A percentile compares a stretch with the other conserved stretches of the same genome.
phyloP scores from a whole-genome alignment of 352 stramenopile species.

The Phytopythium vexans region DNA sequence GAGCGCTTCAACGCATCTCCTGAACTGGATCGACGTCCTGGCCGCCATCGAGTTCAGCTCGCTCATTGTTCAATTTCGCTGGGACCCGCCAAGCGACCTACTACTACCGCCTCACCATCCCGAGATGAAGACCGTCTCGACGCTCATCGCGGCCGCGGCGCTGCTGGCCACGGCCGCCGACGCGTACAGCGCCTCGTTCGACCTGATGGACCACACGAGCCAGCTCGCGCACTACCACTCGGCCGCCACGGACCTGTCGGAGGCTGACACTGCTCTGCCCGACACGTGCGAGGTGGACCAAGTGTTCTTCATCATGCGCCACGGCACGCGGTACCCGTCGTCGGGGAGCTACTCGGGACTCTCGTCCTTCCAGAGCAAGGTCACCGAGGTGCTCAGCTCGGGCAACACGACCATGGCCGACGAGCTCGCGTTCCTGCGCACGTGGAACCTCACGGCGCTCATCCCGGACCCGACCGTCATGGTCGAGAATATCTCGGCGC shows the following conservation, averaged over 20 bases:
- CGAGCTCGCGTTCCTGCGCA: slow-evolving; percentile 41
- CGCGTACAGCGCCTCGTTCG: slow-evolving; percentile 39
- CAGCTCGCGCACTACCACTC: slow-evolving; percentile 60
- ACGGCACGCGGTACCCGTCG: slow-evolving; percentile 56
- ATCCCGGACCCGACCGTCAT: slow-evolving; percentile 25
- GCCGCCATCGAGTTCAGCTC: no score
- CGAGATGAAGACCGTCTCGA: slow-evolving; percentile 30
- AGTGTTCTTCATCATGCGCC: slow-evolving; percentile 45
- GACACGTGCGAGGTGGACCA: slow-evolving; percentile 43
- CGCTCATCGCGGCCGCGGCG: slow-evolving; percentile 12
- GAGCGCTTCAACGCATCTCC: no score
- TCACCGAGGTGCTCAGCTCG: slow-evolving; percentile 22
- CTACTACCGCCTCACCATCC: neutral
- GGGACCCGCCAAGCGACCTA: no score
- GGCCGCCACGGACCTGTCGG: slow-evolving; percentile 32
- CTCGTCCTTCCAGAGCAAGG: slow-evolving; percentile 24
- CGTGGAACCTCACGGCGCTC: slow-evolving; percentile 38
- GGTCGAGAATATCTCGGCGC: slow-evolving; percentile 56
- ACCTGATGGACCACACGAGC: slow-evolving; percentile 57
- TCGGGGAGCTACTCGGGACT: slow-evolving; percentile 45
- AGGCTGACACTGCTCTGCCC: slow-evolving; percentile 33
- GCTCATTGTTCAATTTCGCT: no score
- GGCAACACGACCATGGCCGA: slow-evolving; percentile 23
- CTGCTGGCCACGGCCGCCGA: slow-evolving; percentile 6
- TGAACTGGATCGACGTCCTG: no score